Conservation (phyloP, 495 filamentous ascomycete species). For the Penicillium malachiteum region DNA sequence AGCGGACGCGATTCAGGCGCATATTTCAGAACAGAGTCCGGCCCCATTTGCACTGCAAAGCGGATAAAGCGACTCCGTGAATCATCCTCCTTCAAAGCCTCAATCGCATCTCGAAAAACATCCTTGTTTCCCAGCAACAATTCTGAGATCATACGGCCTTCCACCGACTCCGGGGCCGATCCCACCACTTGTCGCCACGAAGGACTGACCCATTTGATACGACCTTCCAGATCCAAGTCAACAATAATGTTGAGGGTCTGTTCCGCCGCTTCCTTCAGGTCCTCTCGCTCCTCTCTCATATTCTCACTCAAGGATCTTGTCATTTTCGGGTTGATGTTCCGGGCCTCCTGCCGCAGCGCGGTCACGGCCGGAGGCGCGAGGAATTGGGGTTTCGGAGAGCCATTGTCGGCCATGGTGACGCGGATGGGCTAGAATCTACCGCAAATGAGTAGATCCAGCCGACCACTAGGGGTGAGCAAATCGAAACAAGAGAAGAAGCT, state of each 20-base stretch:
- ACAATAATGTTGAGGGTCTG: constrained; percentile 94
- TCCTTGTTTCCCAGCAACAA: constrained; percentile 74
- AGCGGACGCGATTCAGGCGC: constrained; percentile 43
- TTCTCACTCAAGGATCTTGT: constrained; percentile 62
- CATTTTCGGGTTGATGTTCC: constrained; percentile 47
- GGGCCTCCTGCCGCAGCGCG: constrained; percentile 55
- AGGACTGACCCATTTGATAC: constrained; percentile 90
- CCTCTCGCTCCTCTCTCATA: constrained; percentile 79
- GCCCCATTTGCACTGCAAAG: constrained; percentile 75
- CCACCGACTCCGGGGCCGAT: constrained; percentile 67
- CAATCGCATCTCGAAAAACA: constrained; percentile 76
- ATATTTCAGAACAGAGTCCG: constrained; percentile 62
- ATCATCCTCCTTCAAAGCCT: constrained; percentile 90
- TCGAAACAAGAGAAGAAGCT: constrained; percentile 2
- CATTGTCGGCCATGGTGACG: constrained; percentile 48
- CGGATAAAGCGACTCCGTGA: constrained; percentile 88
- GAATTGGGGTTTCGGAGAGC: constrained; percentile 37
- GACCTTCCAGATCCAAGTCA: constrained; percentile 84
- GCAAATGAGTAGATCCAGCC: not conserved
- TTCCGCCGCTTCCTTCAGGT: constrained; percentile 91
- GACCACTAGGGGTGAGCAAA: not conserved
- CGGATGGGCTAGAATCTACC: not conserved
- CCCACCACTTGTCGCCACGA: constrained; percentile 97
- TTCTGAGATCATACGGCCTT: constrained; percentile 76
- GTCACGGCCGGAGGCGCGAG: constrained; percentile 53